Evolutionary conservation across 1,284 basidiomycete genomes (phyloP), one percentile per base, ranked within the genome.

Genomic region (Cystobasidium pallidum): DNA sequence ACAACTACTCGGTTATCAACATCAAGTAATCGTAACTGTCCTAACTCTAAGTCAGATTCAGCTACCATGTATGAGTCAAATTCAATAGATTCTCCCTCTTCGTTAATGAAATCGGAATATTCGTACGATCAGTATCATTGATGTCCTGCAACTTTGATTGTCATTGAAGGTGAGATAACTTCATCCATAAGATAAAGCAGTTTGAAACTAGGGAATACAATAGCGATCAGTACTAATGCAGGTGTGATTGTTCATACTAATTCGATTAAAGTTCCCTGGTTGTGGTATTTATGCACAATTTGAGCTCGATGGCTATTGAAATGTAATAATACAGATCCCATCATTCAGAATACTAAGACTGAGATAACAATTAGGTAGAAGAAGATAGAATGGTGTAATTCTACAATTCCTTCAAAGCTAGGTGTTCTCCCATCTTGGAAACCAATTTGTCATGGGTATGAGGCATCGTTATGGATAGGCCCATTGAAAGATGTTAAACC

Each of bases 1-100:
- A 81, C 77, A 54, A 81, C 79, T 51, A 81, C 76, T 74, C 79
- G 79, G 77, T 81, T 80, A 77, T 81, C 80, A 70, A 81, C 80
- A 70, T 82, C 81, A 62, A 82, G 77, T 66, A 81, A 75, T 78
- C 81, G 78, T 75, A 81, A 75, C 77, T 81, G 80, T 74, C 81
- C 81, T 73, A 80, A 78, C 77, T 81, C 81, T 78, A 81, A 75
- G 70, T 82, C 81, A 73, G 77, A 77, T 63, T 81, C 80, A 71
- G 80, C 79, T 58, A 82, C 74, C 78, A 81, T 81, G 73, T 81
- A 81, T 66, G 76, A 78, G 72, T 81, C 80, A 70, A 80, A 79
- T 74, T 81, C 80, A 66, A 81, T 78, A 67, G 77, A 74, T 72
- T 80, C 80, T 68, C 79, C 79, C 59, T 78, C 79, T 72, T 78